These are phyloP conservation scores for Scheffersomyces insectosa DNA, from an alignment of 1,139 yeast species.

Conservation along the genomic window DNA sequence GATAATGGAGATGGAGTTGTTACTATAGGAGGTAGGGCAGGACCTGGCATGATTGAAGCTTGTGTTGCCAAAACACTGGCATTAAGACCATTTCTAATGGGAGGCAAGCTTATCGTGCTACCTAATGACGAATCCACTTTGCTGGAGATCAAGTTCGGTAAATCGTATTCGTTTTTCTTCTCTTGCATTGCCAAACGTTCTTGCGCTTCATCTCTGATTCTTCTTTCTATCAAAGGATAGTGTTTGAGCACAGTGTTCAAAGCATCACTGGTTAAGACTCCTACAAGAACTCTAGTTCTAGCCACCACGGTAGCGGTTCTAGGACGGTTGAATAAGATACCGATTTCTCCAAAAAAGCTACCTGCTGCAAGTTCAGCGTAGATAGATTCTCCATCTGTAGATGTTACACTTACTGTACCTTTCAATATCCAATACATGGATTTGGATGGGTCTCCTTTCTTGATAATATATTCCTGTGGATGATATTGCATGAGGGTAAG, in stretches of 20 bases:
- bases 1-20: slow-evolving; percentile 10
- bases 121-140: not conserved
- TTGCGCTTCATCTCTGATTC: slow-evolving; percentile 76
- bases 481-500: slow-evolving; percentile 59
- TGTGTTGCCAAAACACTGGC: slow-evolving; percentile 18
- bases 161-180: slow-evolving; percentile 44
- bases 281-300: slow-evolving; percentile 61
- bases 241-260: slow-evolving; percentile 58
- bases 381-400: slow-evolving; percentile 73
- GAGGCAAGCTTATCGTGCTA: not conserved
- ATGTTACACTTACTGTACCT: slow-evolving; percentile 72
- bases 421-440: slow-evolving; percentile 80
- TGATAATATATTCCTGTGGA: slow-evolving; percentile 68
- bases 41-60: slow-evolving; percentile 16
- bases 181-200: slow-evolving; percentile 72
- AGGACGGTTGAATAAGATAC: slow-evolving; percentile 71
- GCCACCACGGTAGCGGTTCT: slow-evolving; percentile 82
- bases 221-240: slow-evolving; percentile 65
- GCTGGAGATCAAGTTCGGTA: slow-evolving; percentile 11
- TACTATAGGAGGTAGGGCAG: slow-evolving; percentile 15
- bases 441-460: slow-evolving; percentile 71
- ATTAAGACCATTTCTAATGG: slow-evolving; percentile 8
- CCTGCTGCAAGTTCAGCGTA: slow-evolving; percentile 73
- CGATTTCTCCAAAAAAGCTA: slow-evolving; percentile 76
- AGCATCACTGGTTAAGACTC: slow-evolving; percentile 66